Evolutionary conservation across 345 rosid species (phyloP), one percentile per base, ranked within the genome.

Genomic region (Odontarrhena argentea): DNA sequence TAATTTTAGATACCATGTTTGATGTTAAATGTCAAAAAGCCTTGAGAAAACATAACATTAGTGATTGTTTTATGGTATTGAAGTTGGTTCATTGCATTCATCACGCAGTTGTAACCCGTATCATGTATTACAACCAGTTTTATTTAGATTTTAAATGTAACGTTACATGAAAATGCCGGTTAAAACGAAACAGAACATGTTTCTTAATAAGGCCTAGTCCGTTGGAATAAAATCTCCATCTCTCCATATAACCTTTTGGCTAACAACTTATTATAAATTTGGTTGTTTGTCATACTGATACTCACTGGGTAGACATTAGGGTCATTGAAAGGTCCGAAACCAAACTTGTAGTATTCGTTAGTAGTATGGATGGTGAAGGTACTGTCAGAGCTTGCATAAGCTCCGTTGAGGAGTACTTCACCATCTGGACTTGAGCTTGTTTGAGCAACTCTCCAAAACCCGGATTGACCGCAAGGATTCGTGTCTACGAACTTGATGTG

Each of bases 191-290:
- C 4, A 32, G 6, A 58, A 49, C 0, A 34, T 58, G 9, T n/a
- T 26, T 10, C 35, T 68, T 58, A 36, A 57, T 4, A 32, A 32
- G 36, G 36, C 2, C 3, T 9, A 34, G 15, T 57, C 32, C 12
- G 8, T 54, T 70, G 54, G 55, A 70, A 61, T 3, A 9, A 14
- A 53, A 70, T 30, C 55, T 70, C 68, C 74, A 70, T 70, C 11
- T 52, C 68, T n/a, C 68, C 74, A 35, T 62, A 60, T 1, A 0
- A 43, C 62, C 8, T 52, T n/a, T 34, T 60, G 10, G 54, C 32
- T 43, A 69, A 0, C 55, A 61, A 38, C 41, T 2, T 61, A 32
- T 12, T 6, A 2, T 7, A 32, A 43, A 32, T 6, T 32, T 0
- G 44, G 47, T 22, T 36, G 30, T 70, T 61, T 8, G 61, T 4